A percentile compares a stretch with the other conserved stretches of the same genome.
Conservation (phyloP, 306 rosid species). For the Abrus pulchellus region DNA sequence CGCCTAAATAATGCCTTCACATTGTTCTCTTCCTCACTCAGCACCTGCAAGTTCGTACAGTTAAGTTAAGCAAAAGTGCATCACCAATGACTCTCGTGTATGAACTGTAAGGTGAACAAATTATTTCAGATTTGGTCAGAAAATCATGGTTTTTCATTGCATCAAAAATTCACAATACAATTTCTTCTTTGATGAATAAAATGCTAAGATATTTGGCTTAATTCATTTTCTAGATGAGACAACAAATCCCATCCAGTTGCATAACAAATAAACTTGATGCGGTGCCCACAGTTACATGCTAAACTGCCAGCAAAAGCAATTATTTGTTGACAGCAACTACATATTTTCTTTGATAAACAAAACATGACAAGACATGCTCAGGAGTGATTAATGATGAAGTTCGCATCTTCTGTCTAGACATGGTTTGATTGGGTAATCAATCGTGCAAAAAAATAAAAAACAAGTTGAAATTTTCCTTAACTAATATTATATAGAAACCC, state of each 20-base stretch:
- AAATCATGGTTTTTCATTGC: conserved; percentile 17
- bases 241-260: neutral
- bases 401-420: neutral
- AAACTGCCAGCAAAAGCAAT: conserved; percentile 9
- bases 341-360: conserved; percentile 2
- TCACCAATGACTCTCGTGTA: conserved; percentile 31
- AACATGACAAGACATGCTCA: conserved; percentile 13
- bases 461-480: conserved; percentile 20
- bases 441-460: conserved; percentile 12
- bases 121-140: neutral
- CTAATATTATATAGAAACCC: conserved; percentile 13
- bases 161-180: neutral
- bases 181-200: neutral
- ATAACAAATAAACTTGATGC: conserved; percentile 5
- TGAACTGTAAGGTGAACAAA: neutral
- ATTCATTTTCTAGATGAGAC: neutral
- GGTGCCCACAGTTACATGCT: neutral
- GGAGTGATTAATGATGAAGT: neutral
- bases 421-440: neutral
- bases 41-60: conserved; percentile 62
- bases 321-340: neutral
- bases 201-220: neutral
- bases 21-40: conserved; percentile 89
- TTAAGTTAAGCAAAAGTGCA: neutral
- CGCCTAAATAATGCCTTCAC: conserved; percentile 86